A percentile compares a stretch with the other conserved stretches of the same genome.
Conservation (phyloP, 2,329 filamentous ascomycete genomes). For the Pestalotiopsis sp. region DNA sequence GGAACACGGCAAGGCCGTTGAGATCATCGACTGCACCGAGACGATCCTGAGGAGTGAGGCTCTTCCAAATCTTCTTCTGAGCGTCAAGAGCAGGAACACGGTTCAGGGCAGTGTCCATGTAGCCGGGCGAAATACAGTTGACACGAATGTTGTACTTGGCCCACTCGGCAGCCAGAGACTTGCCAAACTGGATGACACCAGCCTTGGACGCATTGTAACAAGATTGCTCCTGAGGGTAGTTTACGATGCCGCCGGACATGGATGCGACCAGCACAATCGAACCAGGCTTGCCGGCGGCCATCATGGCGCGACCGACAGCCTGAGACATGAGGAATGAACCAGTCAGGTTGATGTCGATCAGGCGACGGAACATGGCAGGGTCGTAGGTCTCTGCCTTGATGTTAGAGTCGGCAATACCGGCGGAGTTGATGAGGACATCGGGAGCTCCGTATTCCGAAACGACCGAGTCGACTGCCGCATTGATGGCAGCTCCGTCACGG, state of each 20-base stretch:
- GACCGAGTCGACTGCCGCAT: slow-evolving; percentile 68
- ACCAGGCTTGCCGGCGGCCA: slow-evolving; percentile 69
- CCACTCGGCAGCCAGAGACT: slow-evolving; percentile 83
- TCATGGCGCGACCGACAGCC: slow-evolving; percentile 73
- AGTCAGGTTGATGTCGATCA: slow-evolving; percentile 82
- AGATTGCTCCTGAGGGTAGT: slow-evolving; percentile 82
- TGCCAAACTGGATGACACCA: slow-evolving; percentile 75
- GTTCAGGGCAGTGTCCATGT: slow-evolving; percentile 86
- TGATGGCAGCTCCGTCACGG: slow-evolving; percentile 69
- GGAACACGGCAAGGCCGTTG: slow-evolving; percentile 76
- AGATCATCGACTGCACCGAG: slow-evolving; percentile 75
- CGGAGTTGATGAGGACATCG: slow-evolving; percentile 78
- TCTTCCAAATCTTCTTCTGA: slow-evolving; percentile 81
- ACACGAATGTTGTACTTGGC: slow-evolving; percentile 79
- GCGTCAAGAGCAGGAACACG: slow-evolving; percentile 75
- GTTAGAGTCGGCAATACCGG: slow-evolving; percentile 82
- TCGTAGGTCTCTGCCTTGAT: slow-evolving; percentile 81
- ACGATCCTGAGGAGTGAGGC: slow-evolving; percentile 71
- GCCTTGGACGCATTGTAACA: slow-evolving; percentile 87
- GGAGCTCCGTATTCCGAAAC: slow-evolving; percentile 68
- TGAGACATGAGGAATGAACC: slow-evolving; percentile 79
- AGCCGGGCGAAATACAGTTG: slow-evolving; percentile 82
- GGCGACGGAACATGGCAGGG: slow-evolving; percentile 73
- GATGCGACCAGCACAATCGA: slow-evolving; percentile 76
- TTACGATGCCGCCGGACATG: slow-evolving; percentile 83